phyloP scores from a whole-genome alignment of 73 alveolate genomes.

The Durusdinium trenchii region DNA sequence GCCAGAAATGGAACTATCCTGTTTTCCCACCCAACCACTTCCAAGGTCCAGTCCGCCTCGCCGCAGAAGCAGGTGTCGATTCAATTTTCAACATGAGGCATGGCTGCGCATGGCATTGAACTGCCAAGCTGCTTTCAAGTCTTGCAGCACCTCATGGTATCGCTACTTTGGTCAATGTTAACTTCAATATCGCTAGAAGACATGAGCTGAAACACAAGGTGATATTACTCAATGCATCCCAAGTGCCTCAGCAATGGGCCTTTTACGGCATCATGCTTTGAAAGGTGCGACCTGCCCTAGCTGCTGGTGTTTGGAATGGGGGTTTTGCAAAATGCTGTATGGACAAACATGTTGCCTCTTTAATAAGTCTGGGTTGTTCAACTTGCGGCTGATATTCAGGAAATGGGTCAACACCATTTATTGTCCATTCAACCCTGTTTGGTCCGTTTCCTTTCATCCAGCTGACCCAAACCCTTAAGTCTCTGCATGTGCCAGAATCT shows the following conservation, averaged over 20 bases:
- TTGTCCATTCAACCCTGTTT: background rate
- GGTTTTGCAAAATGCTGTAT: background rate
- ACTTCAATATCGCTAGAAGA: no score
- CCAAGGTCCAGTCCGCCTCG: background rate
- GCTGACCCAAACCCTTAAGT: background rate
- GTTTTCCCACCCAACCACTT: background rate
- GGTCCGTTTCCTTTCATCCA: background rate
- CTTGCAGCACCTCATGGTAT: no score
- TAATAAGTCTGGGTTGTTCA: no score
- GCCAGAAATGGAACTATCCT: background rate
- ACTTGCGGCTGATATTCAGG: no score
- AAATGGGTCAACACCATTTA: background rate
- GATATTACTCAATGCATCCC: no score
- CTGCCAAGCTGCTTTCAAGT: no score
- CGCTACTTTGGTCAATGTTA: no score
- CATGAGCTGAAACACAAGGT: no score
- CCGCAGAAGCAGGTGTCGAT: background rate
- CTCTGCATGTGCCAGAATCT: background rate
- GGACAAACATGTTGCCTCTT: background rate
- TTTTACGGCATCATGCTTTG: background rate
- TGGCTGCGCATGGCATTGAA: no score
- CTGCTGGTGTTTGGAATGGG: background rate
- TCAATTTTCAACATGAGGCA: no score
- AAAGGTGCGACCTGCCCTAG: constrained; percentile 8
- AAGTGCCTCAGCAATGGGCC: constrained; percentile 18